Evolutionary conservation across 2,329 filamentous ascomycete genomes (phyloP), one percentile per base, ranked within the genome.

Genomic region (Cordyceps fumosorosea): DNA sequence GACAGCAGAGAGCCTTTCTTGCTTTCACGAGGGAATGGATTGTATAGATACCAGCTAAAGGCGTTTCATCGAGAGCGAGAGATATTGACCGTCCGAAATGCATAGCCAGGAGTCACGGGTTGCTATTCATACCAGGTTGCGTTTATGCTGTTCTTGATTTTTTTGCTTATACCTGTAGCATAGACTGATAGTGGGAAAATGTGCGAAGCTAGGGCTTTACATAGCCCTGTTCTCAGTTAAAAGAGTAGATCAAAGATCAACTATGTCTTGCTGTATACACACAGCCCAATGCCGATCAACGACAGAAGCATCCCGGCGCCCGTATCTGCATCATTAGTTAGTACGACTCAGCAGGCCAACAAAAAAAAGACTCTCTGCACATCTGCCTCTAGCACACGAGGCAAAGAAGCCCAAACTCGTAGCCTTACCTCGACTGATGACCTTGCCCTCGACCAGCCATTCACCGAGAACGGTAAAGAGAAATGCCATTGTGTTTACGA

Each of bases 401-500:
- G 16, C 26, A 53, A 7, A 53, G 10, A 37, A 22, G 11, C 29
- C 29, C n/a, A 5, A 24, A 1, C n/a, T 44, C 22, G 34, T 14
- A 16, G 50, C 12, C 83, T 70, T 77, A 92, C 90, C 85, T 80
- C 86, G 83, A 67, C 87, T 90, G 65, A 98, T 96, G 1, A 93
- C 89, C 74, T 97, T 98, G 64, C 86, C 86, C 69, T 97, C 93
- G 0, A 93, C 91, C 80, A 89, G 96, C 92, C 93, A 98, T 69
- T 98, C 93, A 0, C 93, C 93, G 14, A 97, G 71, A 2, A 97
- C 93, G 0, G 93, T 98, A 71, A 97, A 98, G n/a, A 98, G 76
- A 68, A 98, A 98, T 0, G 93, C 93, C 70, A 96, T 78, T 0
- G 92, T 96, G 71, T 98, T 98, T 1, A 93, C 93, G 65, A 98